These are phyloP conservation scores for Henckelia pumila DNA, from an alignment of 257 asterid species.

Conservation along the genomic window DNA sequence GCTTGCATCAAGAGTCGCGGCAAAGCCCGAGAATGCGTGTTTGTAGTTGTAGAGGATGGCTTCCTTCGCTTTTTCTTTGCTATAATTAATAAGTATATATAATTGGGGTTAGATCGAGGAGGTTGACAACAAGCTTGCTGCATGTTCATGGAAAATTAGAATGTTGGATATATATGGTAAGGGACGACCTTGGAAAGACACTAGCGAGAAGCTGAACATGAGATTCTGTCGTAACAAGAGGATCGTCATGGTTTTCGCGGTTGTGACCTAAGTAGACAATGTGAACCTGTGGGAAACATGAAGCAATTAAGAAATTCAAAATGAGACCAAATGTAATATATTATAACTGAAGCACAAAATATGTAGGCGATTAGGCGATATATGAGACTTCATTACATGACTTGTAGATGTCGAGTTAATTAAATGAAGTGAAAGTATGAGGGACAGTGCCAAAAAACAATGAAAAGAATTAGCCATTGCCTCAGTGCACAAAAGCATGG, in stretches of 20 bases:
- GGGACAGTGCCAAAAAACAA: slow-evolving; percentile 43
- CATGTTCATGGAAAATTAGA: background rate
- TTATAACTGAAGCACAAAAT: slow-evolving; percentile 17
- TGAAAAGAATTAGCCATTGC: slow-evolving; percentile 33
- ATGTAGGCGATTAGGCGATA: slow-evolving; percentile 16
- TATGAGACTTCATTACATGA: slow-evolving; percentile 33
- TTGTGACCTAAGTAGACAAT: slow-evolving; percentile 52
- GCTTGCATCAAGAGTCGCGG: slow-evolving; percentile 49
- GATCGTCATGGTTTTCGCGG: slow-evolving; percentile 27
- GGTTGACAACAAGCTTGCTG: background rate
- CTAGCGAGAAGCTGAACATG: slow-evolving; percentile 47
- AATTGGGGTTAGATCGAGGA: background rate
- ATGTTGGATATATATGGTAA: background rate
- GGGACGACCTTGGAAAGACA: slow-evolving; percentile 42
- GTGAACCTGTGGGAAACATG: slow-evolving; percentile 42
- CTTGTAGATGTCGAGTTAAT: slow-evolving; percentile 36
- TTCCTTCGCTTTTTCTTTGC: slow-evolving; percentile 52
- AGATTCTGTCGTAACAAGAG: slow-evolving; percentile 38
- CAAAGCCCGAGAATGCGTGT: slow-evolving; percentile 56
- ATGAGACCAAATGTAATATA: slow-evolving; percentile 11
- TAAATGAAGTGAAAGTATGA: slow-evolving; percentile 41
- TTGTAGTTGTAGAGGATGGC: slow-evolving; percentile 63
- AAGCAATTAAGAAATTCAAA: slow-evolving; percentile 8
- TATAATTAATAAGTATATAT: slow-evolving; percentile 20
- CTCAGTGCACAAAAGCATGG: slow-evolving; percentile 26